Evolutionary conservation across 495 filamentous ascomycete genomes (phyloP).

Genomic region (Aspergillus coremiiformis): DNA sequence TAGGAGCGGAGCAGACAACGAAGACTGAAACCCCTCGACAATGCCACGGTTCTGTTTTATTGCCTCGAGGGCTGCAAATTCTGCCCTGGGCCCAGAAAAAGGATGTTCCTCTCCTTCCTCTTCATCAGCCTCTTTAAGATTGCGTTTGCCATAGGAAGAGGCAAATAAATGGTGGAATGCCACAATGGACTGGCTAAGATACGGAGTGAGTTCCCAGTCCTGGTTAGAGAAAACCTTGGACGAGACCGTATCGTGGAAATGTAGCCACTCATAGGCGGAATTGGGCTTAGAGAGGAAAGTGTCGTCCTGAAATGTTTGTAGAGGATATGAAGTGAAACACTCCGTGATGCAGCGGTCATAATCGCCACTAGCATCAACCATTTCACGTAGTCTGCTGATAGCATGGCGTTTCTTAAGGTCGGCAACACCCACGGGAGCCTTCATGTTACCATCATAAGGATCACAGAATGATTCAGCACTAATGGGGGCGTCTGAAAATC

Average conservation of each 20-base stretch:
- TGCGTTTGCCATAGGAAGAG: slow-evolving; percentile 33
- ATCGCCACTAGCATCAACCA: slow-evolving; percentile 85
- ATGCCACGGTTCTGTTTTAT: slow-evolving; percentile 59
- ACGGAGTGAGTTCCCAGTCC: slow-evolving; percentile 82
- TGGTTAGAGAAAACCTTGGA: slow-evolving; percentile 64
- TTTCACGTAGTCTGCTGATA: slow-evolving; percentile 72
- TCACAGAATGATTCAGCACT: slow-evolving; percentile 29
- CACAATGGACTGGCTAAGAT: slow-evolving; percentile 75
- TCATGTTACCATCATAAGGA: slow-evolving; percentile 22
- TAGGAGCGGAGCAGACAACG: slow-evolving; percentile 51
- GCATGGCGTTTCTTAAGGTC: slow-evolving; percentile 69
- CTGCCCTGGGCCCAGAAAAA: slow-evolving; percentile 72
- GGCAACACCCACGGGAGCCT: slow-evolving; percentile 49
- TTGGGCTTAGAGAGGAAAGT: slow-evolving; percentile 82
- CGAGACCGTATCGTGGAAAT: slow-evolving; percentile 83
- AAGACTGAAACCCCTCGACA: slow-evolving; percentile 46
- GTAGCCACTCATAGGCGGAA: slow-evolving; percentile 83
- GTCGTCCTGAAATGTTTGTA: slow-evolving; percentile 86
- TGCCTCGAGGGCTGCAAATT: slow-evolving; percentile 70
- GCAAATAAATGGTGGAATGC: slow-evolving; percentile 93
- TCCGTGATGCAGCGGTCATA: slow-evolving; percentile 77
- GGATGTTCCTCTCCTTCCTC: slow-evolving; percentile 51
- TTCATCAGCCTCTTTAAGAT: slow-evolving; percentile 39
- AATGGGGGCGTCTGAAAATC: slow-evolving; percentile 58
- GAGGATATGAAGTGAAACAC: slow-evolving; percentile 77